phyloP scores from a whole-genome alignment of 148 eudicot species.

The Silene uniflora region DNA sequence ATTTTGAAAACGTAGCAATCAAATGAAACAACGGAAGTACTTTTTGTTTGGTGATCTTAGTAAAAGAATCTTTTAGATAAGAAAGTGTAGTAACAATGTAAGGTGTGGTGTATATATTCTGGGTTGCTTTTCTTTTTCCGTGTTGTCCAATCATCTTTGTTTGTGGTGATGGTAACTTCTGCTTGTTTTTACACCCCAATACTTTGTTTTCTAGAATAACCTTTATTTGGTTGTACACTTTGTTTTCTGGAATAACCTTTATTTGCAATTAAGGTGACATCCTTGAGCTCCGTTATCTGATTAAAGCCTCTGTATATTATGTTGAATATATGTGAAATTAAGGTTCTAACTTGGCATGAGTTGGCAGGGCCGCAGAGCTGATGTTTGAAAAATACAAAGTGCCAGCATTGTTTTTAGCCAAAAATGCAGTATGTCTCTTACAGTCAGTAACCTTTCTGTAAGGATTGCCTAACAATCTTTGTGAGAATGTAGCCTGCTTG shows the following conservation, averaged over 20 bases:
- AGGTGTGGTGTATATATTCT: background rate
- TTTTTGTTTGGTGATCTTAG: too few relatives aligned
- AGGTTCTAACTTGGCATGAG: slow-evolving; percentile 17
- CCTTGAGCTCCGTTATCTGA: background rate
- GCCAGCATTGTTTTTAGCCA: slow-evolving; percentile 95
- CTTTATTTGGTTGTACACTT: background rate
- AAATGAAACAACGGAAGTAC: too few relatives aligned
- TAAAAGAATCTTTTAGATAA: background rate
- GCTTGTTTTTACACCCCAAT: background rate
- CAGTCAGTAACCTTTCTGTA: background rate
- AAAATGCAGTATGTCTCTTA: slow-evolving; percentile 73
- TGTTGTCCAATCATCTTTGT: background rate
- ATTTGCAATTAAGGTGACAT: background rate
- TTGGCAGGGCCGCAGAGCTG: slow-evolving; percentile 87
- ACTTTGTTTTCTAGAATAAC: background rate
- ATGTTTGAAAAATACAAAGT: slow-evolving; percentile 97
- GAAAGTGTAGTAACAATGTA: background rate
- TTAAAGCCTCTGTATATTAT: background rate
- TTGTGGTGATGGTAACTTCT: background rate
- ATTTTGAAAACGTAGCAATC: too few relatives aligned
- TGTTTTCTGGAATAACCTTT: background rate
- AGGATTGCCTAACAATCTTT: slow-evolving; percentile 3
- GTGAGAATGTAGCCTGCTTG: slow-evolving; percentile 14
- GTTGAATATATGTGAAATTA: background rate
- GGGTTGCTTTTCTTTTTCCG: background rate